phyloP scores from a whole-genome alignment of 306 rosid species.

The Pyrus bretschneideri region DNA sequence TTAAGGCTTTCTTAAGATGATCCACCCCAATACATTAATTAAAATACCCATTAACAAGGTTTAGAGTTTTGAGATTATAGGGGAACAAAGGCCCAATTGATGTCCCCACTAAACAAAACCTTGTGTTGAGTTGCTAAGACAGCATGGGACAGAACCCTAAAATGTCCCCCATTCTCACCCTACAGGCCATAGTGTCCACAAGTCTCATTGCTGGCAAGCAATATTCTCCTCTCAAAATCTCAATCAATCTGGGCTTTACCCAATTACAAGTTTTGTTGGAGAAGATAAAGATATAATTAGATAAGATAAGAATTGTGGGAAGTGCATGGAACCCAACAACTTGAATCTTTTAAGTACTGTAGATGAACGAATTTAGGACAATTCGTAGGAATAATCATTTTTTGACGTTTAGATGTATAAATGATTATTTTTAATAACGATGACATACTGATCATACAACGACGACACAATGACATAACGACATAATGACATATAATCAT shows the following conservation, averaged over 20 bases:
- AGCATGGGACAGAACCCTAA: slow-evolving; percentile 27
- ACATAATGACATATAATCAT: no score
- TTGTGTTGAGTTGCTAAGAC: slow-evolving; percentile 24
- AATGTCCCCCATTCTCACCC: slow-evolving; percentile 18
- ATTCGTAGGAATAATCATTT: no score
- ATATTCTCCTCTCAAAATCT: neutral
- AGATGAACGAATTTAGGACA: neutral
- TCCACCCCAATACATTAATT: neutral
- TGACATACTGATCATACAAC: no score
- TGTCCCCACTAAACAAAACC: slow-evolving; percentile 29
- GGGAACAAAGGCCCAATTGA: slow-evolving; percentile 18
- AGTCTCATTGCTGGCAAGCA: slow-evolving; percentile 28
- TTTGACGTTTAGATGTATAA: no score
- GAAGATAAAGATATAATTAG: neutral
- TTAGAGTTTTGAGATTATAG: neutral
- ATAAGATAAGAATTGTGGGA: slow-evolving; percentile 16
- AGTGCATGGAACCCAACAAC: neutral
- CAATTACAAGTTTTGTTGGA: neutral
- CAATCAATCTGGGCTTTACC: neutral
- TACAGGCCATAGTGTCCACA: slow-evolving; percentile 8
- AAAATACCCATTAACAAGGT: neutral
- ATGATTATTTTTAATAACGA: no score
- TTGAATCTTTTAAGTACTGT: neutral
- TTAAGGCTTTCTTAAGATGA: neutral
- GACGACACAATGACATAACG: no score